Evolutionary conservation across 805 yeast genomes (phyloP), one percentile per base, ranked within the genome.

Genomic region (Spathaspora gorwiae): DNA sequence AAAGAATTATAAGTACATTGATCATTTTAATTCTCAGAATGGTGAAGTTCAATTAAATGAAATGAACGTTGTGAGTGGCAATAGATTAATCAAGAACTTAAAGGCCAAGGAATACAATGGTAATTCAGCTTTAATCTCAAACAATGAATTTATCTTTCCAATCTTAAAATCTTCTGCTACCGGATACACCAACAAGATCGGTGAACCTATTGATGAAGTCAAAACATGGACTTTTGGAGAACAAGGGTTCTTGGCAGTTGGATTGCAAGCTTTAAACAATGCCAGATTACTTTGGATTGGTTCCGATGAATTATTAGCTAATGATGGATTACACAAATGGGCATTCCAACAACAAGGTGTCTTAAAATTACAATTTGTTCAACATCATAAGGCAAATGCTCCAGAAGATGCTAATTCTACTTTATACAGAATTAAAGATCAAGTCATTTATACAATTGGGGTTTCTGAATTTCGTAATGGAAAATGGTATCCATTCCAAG

Each of bases 211-310:
- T 35, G 75, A 70, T 50, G 46, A 60, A 9, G 76, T 72, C 9
- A 68, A 70, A 15, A 72, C 81, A 3, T 90, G 96, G 96, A 80
- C 87, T 11, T 70, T 81, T 32, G 97, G 97, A 29, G 72, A 81
- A 37, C 95, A 90, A 66, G 90, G 88, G 5, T 83, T 71, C 61
- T 61, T 87, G 43, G 79, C 82, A 19, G 95, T 80, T 8, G 94
- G 82, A 1, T 78, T 88, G 56, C 99, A 94, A 70, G 84, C 84
- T 40, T 72, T 81, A 45, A 79, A 79, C 59, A 88, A 87, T 58
- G 87, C 95, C 1, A 81, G 99, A 54, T 73, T 81, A 38, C 59
- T 76, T 10, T 89, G 97, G 96, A 55, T 84, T 13, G 98, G 97
- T n/a, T 75, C 85, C 39, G 69, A 67, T 26, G 71, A 73, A 15